These are phyloP conservation scores for Themeda triandra DNA, from an alignment of 176 grass and related monocot species.

Conservation along the genomic window DNA sequence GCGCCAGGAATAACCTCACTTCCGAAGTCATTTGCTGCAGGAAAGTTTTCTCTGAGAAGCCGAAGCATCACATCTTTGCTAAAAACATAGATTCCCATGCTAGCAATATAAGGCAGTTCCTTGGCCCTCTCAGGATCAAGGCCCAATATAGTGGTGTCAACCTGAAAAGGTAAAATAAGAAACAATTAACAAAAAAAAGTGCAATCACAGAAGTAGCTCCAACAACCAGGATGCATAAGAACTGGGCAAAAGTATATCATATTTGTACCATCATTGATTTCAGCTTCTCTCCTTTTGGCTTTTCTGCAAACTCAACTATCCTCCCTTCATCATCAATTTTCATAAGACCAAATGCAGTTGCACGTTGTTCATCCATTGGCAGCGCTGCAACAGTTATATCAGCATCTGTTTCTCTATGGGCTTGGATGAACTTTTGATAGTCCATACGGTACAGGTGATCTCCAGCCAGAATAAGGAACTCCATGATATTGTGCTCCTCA, in stretches of 20 bases:
- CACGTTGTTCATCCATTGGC: constrained; percentile 87
- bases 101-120: constrained; percentile 94
- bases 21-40: constrained; percentile 92
- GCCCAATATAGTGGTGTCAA: constrained; percentile 93
- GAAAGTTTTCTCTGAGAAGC: constrained; percentile 76
- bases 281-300: constrained; percentile 87
- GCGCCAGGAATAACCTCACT: constrained; percentile 99
- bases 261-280: constrained; percentile 84
- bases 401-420: constrained; percentile 88
- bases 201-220: background rate
- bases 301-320: constrained; percentile 88
- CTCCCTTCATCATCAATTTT: constrained; percentile 97
- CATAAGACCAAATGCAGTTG: constrained; percentile 95
- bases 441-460: constrained; percentile 98
- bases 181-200: constrained; percentile 15
- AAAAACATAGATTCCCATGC: constrained; percentile 98
- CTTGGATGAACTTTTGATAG: constrained; percentile 97
- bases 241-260: background rate
- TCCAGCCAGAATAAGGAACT: constrained; percentile 84
- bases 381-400: constrained; percentile 91
- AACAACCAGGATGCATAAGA: background rate
- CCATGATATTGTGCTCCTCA: constrained; percentile 97
- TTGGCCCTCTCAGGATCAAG: constrained; percentile 69
- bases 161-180: constrained; percentile 43
- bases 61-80: constrained; percentile 92